Evolutionary conservation across 805 yeast species (phyloP).

Genomic region (Candida insectalens): DNA sequence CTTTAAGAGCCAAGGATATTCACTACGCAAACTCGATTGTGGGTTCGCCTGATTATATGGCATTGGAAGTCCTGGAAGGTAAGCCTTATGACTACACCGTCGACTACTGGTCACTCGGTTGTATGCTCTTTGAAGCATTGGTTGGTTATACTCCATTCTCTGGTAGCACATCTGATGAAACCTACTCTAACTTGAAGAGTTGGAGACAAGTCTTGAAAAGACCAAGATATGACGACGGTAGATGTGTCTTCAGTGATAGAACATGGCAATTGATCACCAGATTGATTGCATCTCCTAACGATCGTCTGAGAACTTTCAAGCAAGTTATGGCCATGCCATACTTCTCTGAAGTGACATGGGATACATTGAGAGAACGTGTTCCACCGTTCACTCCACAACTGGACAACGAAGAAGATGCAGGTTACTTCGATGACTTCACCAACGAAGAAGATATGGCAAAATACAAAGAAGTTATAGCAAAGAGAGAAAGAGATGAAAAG

Average conservation of each 20-base stretch:
- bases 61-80: constrained; percentile 92
- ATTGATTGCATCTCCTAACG: constrained; percentile 69
- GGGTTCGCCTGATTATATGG: constrained; percentile 99
- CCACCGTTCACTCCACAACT: constrained; percentile 98
- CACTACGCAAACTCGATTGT: constrained; percentile 92
- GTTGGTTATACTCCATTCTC: constrained; percentile 97
- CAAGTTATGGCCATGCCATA: constrained; percentile 76
- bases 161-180: constrained; percentile 88
- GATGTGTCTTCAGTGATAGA: constrained; percentile 88
- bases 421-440: constrained; percentile 95
- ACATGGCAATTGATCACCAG: constrained; percentile 85
- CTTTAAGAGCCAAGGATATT: constrained; percentile 66
- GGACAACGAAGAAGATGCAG: constrained; percentile 96
- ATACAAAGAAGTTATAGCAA: constrained; percentile 92
- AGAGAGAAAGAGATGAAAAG: constrained; percentile 76
- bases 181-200: constrained; percentile 84
- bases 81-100: constrained; percentile 90
- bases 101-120: constrained; percentile 98
- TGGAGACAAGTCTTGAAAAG: constrained; percentile 86
- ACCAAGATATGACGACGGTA: constrained; percentile 87
- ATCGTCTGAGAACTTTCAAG: constrained; percentile 67
- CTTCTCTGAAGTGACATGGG: constrained; percentile 80
- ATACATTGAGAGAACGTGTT: constrained; percentile 48
- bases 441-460: constrained; percentile 96
- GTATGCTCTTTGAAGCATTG: constrained; percentile 91